phyloP scores from a whole-genome alignment of 768 basidiomycete species.

The Xanthoconium stramineum region DNA sequence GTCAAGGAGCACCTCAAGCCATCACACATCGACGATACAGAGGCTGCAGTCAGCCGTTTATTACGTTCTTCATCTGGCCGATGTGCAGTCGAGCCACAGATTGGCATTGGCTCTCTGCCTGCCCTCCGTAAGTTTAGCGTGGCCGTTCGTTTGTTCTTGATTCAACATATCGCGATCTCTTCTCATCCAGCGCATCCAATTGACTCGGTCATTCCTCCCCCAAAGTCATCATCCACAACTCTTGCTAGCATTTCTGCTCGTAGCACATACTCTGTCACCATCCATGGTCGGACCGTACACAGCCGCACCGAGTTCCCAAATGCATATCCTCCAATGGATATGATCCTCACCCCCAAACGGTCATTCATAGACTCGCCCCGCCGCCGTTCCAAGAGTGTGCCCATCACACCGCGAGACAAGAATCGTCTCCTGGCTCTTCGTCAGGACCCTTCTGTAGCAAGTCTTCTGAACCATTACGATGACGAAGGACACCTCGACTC shows the following conservation, averaged over 20 bases:
- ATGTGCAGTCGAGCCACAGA: conserved; percentile 53
- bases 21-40: conserved; percentile 41
- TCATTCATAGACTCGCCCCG: conserved; percentile 28
- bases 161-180: background rate
- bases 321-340: conserved; percentile 47
- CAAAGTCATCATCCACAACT: conserved; percentile 50
- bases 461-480: conserved; percentile 70
- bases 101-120: conserved; percentile 56
- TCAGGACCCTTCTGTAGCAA: conserved; percentile 76
- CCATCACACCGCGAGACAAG: conserved; percentile 43
- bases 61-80: conserved; percentile 73
- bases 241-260: conserved; percentile 51
- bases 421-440: conserved; percentile 58
- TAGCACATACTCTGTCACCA: conserved; percentile 70
- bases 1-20: conserved; percentile 13
- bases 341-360: conserved; percentile 23
- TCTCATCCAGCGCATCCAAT: conserved; percentile 58
- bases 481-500: conserved; percentile 62
- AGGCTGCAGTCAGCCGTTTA: conserved; percentile 45
- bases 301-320: conserved; percentile 64
- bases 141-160: background rate
- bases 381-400: conserved; percentile 32
- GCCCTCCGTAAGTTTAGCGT: conserved; percentile 59
- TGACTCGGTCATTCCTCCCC: conserved; percentile 49
- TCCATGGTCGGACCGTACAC: conserved; percentile 59